These are phyloP conservation scores for Pestalotiopsis sp. DNA, from an alignment of 2,329 filamentous ascomycete genomes.

Conservation along the genomic window DNA sequence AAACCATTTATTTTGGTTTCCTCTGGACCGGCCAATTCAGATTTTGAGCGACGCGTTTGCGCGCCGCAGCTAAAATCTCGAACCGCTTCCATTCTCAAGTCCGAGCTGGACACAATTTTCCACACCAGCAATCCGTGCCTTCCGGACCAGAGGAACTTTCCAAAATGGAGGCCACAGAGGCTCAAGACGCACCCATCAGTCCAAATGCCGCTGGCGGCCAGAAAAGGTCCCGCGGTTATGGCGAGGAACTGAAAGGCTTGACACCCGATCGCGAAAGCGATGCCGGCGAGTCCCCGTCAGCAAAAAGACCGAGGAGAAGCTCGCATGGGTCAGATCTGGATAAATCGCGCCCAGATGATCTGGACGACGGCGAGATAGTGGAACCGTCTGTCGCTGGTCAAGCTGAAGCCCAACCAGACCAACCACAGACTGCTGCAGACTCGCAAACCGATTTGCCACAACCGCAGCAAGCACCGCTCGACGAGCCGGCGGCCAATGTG, in stretches of 20 bases:
- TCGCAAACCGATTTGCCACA: background rate
- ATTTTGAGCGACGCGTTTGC: background rate
- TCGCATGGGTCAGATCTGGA: constrained; percentile 13
- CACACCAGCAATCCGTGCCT: background rate
- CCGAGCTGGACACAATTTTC: constrained; percentile 14
- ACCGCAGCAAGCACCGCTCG: background rate
- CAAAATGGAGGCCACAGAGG: background rate
- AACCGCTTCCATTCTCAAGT: constrained; percentile 9
- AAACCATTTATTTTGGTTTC: background rate
- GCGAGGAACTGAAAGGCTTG: constrained; percentile 32
- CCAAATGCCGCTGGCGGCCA: constrained; percentile 19
- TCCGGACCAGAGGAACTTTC: background rate
- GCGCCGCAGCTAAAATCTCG: constrained; percentile 15
- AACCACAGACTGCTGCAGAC: background rate
- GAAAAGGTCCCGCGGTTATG: constrained; percentile 32
- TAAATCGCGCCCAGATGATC: constrained; percentile 22
- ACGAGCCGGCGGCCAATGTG: background rate
- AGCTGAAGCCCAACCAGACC: background rate
- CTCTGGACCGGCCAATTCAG: background rate
- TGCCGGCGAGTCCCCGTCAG: constrained; percentile 11
- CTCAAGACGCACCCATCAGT: constrained; percentile 9
- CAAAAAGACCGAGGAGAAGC: constrained; percentile 26
- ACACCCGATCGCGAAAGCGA: constrained; percentile 22
- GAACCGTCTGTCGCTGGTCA: constrained; percentile 13
- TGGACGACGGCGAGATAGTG: constrained; percentile 37